Evolutionary conservation across 2,329 filamentous ascomycete genomes (phyloP), one percentile per base, ranked within the genome.

Genomic region (Fusarium buxicola): DNA sequence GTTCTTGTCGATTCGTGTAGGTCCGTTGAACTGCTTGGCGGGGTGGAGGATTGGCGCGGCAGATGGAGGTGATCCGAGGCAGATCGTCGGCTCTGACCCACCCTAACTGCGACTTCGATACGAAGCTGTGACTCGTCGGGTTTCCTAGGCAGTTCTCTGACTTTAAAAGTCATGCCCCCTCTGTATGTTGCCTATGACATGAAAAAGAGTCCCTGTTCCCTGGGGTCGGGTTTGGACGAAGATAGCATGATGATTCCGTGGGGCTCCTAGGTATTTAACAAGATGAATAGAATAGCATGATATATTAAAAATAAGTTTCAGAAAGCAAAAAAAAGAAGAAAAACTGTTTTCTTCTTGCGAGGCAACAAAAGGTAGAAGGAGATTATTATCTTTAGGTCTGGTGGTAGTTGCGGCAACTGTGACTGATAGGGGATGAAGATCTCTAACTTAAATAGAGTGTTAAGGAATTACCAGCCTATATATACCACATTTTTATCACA

Each of bases 1-100:
- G 18, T 38, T 21, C 21, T 32, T 39, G 25, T 18, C 31, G 21
- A 38, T 27, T 15, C 52, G 25, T 32, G 13, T 55, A 8, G 51
- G 51, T 13, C 51, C 51, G 36, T 43, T 25, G 21, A 48, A 48
- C 18, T 55, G 44, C 51, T 48, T 55, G 13, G 45, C 31, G 4
- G 36, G 52, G 12, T n/a, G 52, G 31, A 38, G 30, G 44, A 12
- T 16, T 55, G 12, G 12, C 18, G 32, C 28, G 21, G 28, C 35
- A 47, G 21, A 35, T 27, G 35, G 35, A 18, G 35, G 15, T n/a
- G 11, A 38, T 12, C 7, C 35, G 35, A 18, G 35, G 6, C 35
- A 38, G 35, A n/a, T 38, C 35, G 7, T 38, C 35, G 35, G 15
- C 35, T 12, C n/a, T 21, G 10, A 38, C 35, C 35, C 21, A 27